Evolutionary conservation across 1,284 basidiomycete genomes (phyloP), one percentile per base, ranked within the genome.

Genomic region (Papiliotrema flavescens): DNA sequence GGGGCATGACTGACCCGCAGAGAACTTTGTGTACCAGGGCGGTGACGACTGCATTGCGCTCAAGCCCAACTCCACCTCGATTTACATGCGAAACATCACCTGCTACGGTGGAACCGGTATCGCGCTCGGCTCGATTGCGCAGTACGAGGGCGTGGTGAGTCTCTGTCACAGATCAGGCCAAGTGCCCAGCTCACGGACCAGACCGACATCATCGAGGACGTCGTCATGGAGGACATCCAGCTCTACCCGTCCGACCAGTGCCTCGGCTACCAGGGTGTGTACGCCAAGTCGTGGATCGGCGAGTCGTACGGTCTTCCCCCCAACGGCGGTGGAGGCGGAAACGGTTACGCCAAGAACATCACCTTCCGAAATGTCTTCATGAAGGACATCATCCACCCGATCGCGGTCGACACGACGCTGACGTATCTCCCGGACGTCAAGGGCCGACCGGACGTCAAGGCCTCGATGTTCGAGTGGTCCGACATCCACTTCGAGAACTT

Each of bases 11-110:
- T 26, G 84, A 82, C 24, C 28, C 23, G 22, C 49, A 59, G 55
- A 59, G 40, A 61, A 64, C 59, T 57, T 63, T 37, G 60, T 65
- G 13, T 64, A 65, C 54, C 64, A 68, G 51, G 66, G 64, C 20
- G 83, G 84, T 22, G 85, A 85, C 64, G 84, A 85, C 66, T 85
- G 83, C 59, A 69, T 85, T 17, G 83, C 83, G 3, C 81, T 85
- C 71, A 85, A 85, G 53, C 52, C 84, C 79, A 85, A 84, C 66
- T 82, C 82, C 35, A 81, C 83, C 14, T 82, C 83, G 62, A 75
- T 85, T 51, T 50, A 78, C 28, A 79, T 78, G 0, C 66, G 75
- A 2, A 81, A 83, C 59, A 75, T 84, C 48, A 80, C 79, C 46
- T 84, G 83, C 62, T 76, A 78, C 22, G 83, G 83, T 17, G 84